Base-by-base conservation (phyloP, 2,329 filamentous ascomycete species). In the Clonostachys byssicola region DNA sequence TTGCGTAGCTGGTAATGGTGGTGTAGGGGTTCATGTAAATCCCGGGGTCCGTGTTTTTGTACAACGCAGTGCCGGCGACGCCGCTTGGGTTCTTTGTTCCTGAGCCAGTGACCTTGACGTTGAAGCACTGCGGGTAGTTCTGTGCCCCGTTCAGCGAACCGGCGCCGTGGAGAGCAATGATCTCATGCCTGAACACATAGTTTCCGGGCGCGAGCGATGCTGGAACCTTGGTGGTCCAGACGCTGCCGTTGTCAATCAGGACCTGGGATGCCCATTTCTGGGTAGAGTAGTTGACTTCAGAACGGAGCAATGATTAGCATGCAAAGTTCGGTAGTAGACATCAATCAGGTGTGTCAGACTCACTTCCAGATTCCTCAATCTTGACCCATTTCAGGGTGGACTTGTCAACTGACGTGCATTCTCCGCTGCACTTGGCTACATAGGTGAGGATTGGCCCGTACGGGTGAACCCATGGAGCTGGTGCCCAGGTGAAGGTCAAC, bases 361-460 rank as follows among this genome's bases (percentile, higher is more conserved):
- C 63, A 41, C 80, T 68, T 55, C 80, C 82, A 38, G 61, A 68
- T 52, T 74, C 73, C 44, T 75, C 73, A 51, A 86, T 82, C 74
- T 86, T 86, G 73, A 82, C 77, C 64, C 75, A 85, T 52, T 74
- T 60, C 40, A 84, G 70, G 14, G 62, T 59, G 6, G 23, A 30
- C 34, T 36, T 35, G 43, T 44, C 43, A 14, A 38, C 43, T 5
- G 14, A 36, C 10, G 33, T 35, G 43, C 43, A 44, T n/a, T 44
- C 43, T 44, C 74, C 77, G 47, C 70, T 66, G 67, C 78, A 81
- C 56, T 73, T 72, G 51, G 83, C 83, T 34, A 85, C 65, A 70
- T 85, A 86, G 61, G 75, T 75, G 54, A 85, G 71, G 57, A 85
- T 74, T 18, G 82, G 81, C 4, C 75, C 68, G 45, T 64, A 49